Percentiles rank a stretch among this genome's conserved stretches.
These are phyloP conservation scores for Carex parvula DNA, from an alignment of 176 grass and related monocot genomes.

Conservation along the genomic window DNA sequence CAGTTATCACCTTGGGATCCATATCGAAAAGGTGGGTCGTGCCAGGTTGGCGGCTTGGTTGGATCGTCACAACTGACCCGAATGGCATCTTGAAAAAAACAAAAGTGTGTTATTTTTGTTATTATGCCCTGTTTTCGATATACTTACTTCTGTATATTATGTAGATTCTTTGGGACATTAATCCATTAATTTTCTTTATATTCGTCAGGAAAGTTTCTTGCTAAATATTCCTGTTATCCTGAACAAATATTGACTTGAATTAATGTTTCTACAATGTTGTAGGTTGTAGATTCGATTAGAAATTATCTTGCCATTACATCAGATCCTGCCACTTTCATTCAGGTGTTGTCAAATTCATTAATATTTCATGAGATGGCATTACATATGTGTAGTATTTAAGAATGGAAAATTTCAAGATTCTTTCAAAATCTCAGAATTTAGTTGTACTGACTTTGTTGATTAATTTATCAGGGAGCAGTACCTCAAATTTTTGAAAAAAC, in stretches of 20 bases:
- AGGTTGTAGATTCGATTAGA: slow-evolving; percentile 46
- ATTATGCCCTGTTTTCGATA: slow-evolving; percentile 8
- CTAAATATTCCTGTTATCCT: neutral
- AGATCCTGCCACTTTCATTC: slow-evolving; percentile 67
- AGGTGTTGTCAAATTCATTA: slow-evolving; percentile 28
- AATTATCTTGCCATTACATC: slow-evolving; percentile 41
- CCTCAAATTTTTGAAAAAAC: slow-evolving; percentile 59
- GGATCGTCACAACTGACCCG: slow-evolving; percentile 58
- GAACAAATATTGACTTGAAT: neutral
- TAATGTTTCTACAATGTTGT: neutral
- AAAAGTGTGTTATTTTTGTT: slow-evolving; percentile 34
- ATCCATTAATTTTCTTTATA: neutral
- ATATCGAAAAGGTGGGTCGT: slow-evolving; percentile 77
- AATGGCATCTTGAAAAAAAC: slow-evolving; percentile 55
- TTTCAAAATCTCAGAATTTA: slow-evolving; percentile 13
- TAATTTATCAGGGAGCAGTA: slow-evolving; percentile 46
- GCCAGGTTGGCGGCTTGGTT: slow-evolving; percentile 74
- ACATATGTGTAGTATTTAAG: neutral
- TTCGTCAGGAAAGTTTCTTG: neutral
- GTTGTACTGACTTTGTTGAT: neutral
- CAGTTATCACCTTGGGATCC: slow-evolving; percentile 59
- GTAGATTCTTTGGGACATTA: neutral
- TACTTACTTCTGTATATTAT: neutral
- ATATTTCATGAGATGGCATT: too few species aligned
- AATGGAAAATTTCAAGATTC: neutral